Conservation (phyloP, 1,139 yeast genomes). For the Sugiyamaella paludigena region DNA sequence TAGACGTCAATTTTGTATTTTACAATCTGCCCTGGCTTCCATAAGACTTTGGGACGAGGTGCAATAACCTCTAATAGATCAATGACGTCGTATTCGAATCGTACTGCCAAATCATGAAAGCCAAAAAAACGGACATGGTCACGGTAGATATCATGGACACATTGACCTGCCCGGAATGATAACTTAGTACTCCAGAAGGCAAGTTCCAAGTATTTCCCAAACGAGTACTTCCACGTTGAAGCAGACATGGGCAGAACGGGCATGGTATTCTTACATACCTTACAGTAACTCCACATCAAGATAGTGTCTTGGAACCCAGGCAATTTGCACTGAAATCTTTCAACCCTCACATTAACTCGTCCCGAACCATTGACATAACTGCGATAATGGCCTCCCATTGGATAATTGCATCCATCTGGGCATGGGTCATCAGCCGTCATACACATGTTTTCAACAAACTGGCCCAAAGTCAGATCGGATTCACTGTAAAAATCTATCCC, state of each 20-base stretch:
- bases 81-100: slow-evolving; percentile 72
- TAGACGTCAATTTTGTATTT: slow-evolving; percentile 65
- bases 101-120: slow-evolving; percentile 70
- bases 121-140: slow-evolving; percentile 86
- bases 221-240: slow-evolving; percentile 83
- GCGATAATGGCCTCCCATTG: slow-evolving; percentile 70
- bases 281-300: slow-evolving; percentile 91
- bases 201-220: slow-evolving; percentile 88
- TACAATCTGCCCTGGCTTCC: slow-evolving; percentile 73
- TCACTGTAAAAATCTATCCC: slow-evolving; percentile 88
- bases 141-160: slow-evolving; percentile 75
- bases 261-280: slow-evolving; percentile 68
- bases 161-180: slow-evolving; percentile 51
- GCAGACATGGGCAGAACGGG: slow-evolving; percentile 87
- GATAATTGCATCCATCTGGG: slow-evolving; percentile 76
- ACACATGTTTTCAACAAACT: slow-evolving; percentile 77
- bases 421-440: slow-evolving; percentile 67
- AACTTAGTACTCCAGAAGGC: slow-evolving; percentile 67
- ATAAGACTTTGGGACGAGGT: slow-evolving; percentile 68
- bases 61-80: slow-evolving; percentile 75
- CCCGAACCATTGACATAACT: slow-evolving; percentile 89
- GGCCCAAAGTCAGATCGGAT: slow-evolving; percentile 85
- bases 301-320: slow-evolving; percentile 67
- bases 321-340: slow-evolving; percentile 52
- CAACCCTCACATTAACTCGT: slow-evolving; percentile 73